Conservation (phyloP, 768 basidiomycete species). For the Podaxis mareebaensis region DNA sequence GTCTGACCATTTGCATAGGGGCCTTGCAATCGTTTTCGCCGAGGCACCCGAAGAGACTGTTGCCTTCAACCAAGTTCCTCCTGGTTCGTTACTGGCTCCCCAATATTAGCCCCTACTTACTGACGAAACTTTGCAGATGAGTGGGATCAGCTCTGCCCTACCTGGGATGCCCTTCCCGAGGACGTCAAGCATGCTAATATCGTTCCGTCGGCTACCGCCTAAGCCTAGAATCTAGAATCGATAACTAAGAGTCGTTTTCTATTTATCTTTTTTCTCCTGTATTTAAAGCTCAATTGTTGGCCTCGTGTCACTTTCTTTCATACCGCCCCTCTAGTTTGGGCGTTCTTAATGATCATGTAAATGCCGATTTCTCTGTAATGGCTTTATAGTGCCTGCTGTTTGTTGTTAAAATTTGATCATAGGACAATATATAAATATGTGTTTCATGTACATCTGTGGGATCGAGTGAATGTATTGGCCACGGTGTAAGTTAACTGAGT, state of each 20-base stretch:
- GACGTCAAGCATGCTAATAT: not conserved
- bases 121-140: conserved; percentile 21
- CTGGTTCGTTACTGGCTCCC: not conserved
- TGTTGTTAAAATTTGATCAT: too few species aligned
- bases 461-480: too few species aligned
- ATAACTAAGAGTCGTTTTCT: not conserved
- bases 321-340: too few species aligned
- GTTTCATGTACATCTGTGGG: too few species aligned
- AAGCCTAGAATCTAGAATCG: not conserved
- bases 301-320: too few species aligned
- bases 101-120: conserved; percentile 11
- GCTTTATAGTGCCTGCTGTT: too few species aligned
- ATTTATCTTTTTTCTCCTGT: not conserved
- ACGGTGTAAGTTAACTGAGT: too few species aligned
- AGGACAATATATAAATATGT: too few species aligned
- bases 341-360: too few species aligned
- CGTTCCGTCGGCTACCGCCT: not conserved
- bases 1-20: not conserved
- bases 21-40: not conserved
- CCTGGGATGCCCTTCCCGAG: conserved; percentile 16
- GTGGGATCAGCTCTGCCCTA: conserved; percentile 38
- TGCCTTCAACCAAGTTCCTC: not conserved
- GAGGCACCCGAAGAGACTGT: not conserved
- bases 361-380: too few species aligned
- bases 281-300: not conserved